A percentile compares a stretch with the other conserved stretches of the same genome.
phyloP scores from a whole-genome alignment of 805 yeast genomes.

The Zygoascus bituminiphila region DNA sequence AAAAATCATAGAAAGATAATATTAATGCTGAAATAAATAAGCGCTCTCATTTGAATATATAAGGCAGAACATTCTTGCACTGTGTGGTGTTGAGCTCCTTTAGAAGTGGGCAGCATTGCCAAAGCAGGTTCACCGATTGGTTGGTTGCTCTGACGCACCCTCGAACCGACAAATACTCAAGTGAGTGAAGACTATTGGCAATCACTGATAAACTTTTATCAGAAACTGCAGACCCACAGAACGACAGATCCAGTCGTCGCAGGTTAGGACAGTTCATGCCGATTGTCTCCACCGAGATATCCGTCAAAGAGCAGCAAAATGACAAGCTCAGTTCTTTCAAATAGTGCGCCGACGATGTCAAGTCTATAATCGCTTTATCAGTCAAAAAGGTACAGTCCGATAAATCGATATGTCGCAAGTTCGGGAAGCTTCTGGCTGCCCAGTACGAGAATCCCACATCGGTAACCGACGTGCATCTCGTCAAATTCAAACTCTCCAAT shows the following conservation, averaged over 20 bases:
- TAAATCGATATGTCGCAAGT: conserved; percentile 43
- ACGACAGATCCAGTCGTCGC: conserved; percentile 48
- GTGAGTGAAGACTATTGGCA: conserved; percentile 42
- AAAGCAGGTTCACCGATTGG: conserved; percentile 63
- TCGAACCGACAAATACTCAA: conserved; percentile 44
- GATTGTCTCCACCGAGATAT: conserved; percentile 56
- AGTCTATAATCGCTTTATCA: conserved; percentile 52
- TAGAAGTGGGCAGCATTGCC: conserved; percentile 48
- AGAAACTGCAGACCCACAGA: conserved; percentile 75
- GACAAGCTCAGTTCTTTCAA: conserved; percentile 52
- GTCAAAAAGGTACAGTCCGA: conserved; percentile 70
- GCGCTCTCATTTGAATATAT: background rate
- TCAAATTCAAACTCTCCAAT: conserved; percentile 49
- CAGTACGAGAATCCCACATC: conserved; percentile 65
- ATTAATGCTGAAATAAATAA: background rate
- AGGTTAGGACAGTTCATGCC: conserved; percentile 57
- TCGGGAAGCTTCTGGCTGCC: conserved; percentile 48
- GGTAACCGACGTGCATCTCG: conserved; percentile 71
- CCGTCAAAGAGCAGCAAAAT: conserved; percentile 70
- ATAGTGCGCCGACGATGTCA: conserved; percentile 54
- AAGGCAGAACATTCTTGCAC: conserved; percentile 45
- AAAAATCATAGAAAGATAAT: background rate
- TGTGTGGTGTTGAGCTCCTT: conserved; percentile 54
- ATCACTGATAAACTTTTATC: conserved; percentile 58
- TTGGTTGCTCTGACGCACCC: conserved; percentile 74